phyloP scores from a whole-genome alignment of 176 grass and related monocot species.

The Oryza punctata region DNA sequence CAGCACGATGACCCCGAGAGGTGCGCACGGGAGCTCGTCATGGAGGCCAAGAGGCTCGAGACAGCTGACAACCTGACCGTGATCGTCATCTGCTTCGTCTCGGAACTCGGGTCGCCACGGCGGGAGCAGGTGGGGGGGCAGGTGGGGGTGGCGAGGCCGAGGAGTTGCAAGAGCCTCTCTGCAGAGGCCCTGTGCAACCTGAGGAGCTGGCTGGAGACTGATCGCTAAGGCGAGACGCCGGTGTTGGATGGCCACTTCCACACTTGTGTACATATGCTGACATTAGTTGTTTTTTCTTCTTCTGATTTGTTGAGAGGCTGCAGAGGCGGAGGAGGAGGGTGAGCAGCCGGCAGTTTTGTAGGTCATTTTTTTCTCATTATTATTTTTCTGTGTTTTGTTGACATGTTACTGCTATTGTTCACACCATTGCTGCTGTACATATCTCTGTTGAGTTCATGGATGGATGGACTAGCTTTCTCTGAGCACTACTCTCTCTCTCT shows the following conservation, averaged over 20 bases:
- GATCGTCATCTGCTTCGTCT: conserved; percentile 59
- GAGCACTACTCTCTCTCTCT: not conserved
- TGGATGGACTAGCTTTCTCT: not conserved
- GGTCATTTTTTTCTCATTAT: conserved; percentile 22
- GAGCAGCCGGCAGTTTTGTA: conserved; percentile 61
- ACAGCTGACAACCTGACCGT: conserved; percentile 73
- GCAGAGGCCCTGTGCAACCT: conserved; percentile 66
- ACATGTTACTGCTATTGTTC: conserved; percentile 20
- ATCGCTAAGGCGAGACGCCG: not conserved
- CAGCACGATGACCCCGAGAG: conserved; percentile 63
- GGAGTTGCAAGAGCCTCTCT: conserved; percentile 70
- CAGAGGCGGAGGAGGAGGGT: not conserved
- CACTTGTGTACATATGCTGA: conserved; percentile 57
- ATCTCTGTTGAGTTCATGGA: not conserved
- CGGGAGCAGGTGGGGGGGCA: not conserved
- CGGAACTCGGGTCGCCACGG: conserved; percentile 27
- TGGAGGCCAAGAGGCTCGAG: conserved; percentile 66
- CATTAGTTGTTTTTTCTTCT: conserved; percentile 28
- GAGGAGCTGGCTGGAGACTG: conserved; percentile 61
- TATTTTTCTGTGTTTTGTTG: not conserved
- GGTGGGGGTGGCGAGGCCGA: not conserved
- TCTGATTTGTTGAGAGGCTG: conserved; percentile 52
- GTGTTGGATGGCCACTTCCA: not conserved
- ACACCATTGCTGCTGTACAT: conserved; percentile 48
- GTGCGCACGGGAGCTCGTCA: conserved; percentile 71